Percentiles rank a stretch among this genome's conserved stretches.
Conservation (phyloP, 176 grass and related monocot genomes). For the Pontederia paniculata region DNA sequence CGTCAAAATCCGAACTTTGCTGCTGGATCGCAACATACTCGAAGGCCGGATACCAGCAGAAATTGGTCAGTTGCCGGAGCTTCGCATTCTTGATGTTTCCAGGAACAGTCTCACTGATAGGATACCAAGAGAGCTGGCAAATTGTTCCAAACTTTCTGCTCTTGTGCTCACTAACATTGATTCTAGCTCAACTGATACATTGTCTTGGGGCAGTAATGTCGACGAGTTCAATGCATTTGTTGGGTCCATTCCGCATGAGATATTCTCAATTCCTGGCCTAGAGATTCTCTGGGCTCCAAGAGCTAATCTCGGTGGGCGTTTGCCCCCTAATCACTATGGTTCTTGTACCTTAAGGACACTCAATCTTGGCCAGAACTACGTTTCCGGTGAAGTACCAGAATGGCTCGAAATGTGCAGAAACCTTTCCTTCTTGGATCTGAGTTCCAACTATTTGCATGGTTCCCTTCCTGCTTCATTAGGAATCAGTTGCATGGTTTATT, state of each 20-base stretch:
- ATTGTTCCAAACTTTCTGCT: constrained; percentile 42
- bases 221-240: constrained; percentile 59
- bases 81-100: constrained; percentile 48
- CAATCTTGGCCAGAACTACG: constrained; percentile 55
- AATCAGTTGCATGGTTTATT: constrained; percentile 36
- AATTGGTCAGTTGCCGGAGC: constrained; percentile 25
- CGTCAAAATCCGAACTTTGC: constrained; percentile 6
- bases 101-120: constrained; percentile 58
- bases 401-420: constrained; percentile 36
- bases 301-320: constrained; percentile 33
- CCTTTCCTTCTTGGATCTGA: constrained; percentile 56
- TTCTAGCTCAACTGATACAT: neutral
- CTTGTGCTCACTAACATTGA: constrained; percentile 39
- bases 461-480: constrained; percentile 21
- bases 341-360: constrained; percentile 36
- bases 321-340: constrained; percentile 29
- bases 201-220: constrained; percentile 1
- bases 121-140: constrained; percentile 35
- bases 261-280: constrained; percentile 30
- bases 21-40: constrained; percentile 35
- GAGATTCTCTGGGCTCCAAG: constrained; percentile 58
- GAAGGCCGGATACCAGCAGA: constrained; percentile 34
- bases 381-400: constrained; percentile 24
- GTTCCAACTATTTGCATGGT: constrained; percentile 42
- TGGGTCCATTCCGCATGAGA: constrained; percentile 27